Evolutionary conservation across 2,329 filamentous ascomycete species (phyloP).

Genomic region (Cercospora zeina): DNA sequence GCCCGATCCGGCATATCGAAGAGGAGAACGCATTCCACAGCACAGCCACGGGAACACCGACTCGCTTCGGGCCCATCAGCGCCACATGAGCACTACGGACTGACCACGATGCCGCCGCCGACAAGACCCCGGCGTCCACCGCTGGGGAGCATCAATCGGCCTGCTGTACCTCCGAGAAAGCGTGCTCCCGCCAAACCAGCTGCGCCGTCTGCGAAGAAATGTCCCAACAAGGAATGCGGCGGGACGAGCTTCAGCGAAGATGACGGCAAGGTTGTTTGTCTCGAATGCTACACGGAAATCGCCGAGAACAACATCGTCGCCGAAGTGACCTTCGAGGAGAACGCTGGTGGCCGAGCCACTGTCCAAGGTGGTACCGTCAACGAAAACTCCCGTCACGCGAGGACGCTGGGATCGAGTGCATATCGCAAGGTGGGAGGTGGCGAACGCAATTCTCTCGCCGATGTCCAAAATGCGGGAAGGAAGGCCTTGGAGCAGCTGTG

Average conservation of each 20-base stretch:
- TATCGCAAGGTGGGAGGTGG: slow-evolving; percentile 47
- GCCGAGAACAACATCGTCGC: slow-evolving; percentile 87
- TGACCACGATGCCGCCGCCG: slow-evolving; percentile 14
- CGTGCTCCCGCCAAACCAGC: slow-evolving; percentile 17
- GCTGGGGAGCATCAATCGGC: slow-evolving; percentile 17
- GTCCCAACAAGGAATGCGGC: slow-evolving; percentile 24
- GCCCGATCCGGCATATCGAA: slow-evolving; percentile 1
- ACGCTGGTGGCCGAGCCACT: slow-evolving; percentile 77
- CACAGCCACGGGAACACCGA: not conserved
- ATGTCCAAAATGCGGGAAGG: slow-evolving; percentile 52
- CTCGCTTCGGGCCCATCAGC: not conserved
- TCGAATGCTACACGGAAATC: slow-evolving; percentile 79
- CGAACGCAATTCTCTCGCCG: slow-evolving; percentile 58
- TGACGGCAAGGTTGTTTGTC: slow-evolving; percentile 61
- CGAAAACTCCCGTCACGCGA: slow-evolving; percentile 79
- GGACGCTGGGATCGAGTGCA: slow-evolving; percentile 56
- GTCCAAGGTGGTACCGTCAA: slow-evolving; percentile 88
- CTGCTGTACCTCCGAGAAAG: slow-evolving; percentile 8
- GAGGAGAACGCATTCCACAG: not conserved
- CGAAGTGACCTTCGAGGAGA: slow-evolving; percentile 89
- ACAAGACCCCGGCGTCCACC: slow-evolving; percentile 13
- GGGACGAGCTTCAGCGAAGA: slow-evolving; percentile 34
- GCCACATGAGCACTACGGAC: slow-evolving; percentile 2
- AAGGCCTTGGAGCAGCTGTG: slow-evolving; percentile 45
- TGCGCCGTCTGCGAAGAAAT: slow-evolving; percentile 18